Evolutionary conservation across 495 filamentous ascomycete species (phyloP).

Genomic region (Penicillium dipodomyicola): DNA sequence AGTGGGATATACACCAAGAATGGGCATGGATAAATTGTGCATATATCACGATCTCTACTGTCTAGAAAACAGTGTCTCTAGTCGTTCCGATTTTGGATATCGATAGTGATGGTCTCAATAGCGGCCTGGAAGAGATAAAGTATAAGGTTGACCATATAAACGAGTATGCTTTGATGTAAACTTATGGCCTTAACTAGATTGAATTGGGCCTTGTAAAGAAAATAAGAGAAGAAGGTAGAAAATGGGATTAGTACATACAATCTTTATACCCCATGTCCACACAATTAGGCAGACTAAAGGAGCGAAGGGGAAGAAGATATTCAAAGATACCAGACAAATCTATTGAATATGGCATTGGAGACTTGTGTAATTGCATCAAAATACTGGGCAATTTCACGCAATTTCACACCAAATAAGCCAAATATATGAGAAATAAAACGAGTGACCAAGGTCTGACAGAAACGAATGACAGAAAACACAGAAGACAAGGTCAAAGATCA

Average conservation of each 20-base stretch:
- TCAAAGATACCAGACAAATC: neutral
- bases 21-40: neutral
- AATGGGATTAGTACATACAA: neutral
- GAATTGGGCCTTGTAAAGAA: neutral
- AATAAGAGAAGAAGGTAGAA: neutral
- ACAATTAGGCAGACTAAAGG: neutral
- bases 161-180: neutral
- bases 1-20: neutral
- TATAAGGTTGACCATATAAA: neutral
- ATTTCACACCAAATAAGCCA: neutral
- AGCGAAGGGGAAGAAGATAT: neutral
- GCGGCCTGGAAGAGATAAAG: neutral
- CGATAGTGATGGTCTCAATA: neutral
- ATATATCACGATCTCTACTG: neutral
- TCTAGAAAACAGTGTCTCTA: neutral
- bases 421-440: neutral
- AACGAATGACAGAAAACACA: constrained; percentile 1
- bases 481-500: neutral
- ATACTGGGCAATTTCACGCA: neutral
- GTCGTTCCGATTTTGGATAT: neutral
- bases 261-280: neutral
- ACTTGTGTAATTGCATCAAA: neutral
- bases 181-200: neutral
- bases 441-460: neutral
- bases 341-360: neutral